Evolutionary conservation across 345 rosid species (phyloP), one percentile per base, ranked within the genome.

Genomic region (Hibiscus syriacus): DNA sequence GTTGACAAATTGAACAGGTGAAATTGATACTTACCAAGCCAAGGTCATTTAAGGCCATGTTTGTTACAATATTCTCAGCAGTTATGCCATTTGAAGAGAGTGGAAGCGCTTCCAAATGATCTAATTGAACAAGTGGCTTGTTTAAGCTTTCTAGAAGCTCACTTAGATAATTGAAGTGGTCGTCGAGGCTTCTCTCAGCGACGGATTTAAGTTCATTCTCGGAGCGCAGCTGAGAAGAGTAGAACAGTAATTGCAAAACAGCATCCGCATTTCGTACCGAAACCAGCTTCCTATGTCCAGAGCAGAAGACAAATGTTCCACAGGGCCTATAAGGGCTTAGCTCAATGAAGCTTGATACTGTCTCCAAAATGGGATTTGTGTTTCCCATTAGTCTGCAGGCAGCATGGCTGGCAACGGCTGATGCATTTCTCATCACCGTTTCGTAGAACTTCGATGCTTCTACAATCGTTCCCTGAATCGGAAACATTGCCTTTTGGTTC

Each of bases 321-420:
- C 78, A 78, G 0, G 98, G 98, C 54, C 84, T 78, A 43, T 87
- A 93, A 73, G 97, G 98, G 77, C 96, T 87, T 14, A 84, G 78
- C 66, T 82, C 80, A 30, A 87, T 48, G 64, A 93, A 84, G 59
- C 78, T 82, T 0, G 83, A 80, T 10, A 87, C 39, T 6, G 89
- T 87, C 67, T 86, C 90, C 45, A 85, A 10, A 62, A 93, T 66
- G 23, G 76, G 82, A 34, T 84, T 90, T 48, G 88, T 80, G 75
- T 79, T 82, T 55, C 94, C 92, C 89, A 79, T 88, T 39, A 90
- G 54, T 63, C 73, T 71, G 76, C 88, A 83, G 16, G 90, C 92
- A 19, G 83, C 81, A 62, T 78, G 77, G 77, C 77, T 86, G 6
- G 90, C 83, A 27, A 79, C 83, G 38, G 81, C 78, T 0, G 88